Conservation (phyloP, 1,139 yeast species). For the Debaryomycetaceae sp. region DNA sequence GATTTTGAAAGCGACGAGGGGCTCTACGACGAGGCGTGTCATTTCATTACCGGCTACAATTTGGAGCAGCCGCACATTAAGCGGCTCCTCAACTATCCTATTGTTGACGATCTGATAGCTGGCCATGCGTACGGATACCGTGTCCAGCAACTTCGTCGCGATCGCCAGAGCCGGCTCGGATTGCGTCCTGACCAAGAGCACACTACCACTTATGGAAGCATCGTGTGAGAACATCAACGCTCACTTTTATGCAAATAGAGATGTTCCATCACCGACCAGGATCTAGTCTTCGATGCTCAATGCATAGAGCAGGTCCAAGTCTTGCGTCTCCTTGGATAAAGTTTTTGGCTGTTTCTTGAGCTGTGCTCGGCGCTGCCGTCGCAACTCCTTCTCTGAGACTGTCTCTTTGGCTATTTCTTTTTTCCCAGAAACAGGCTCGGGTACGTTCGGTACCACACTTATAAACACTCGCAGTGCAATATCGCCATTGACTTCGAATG, state of each 20-base stretch:
- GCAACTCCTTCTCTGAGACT: constrained; percentile 10
- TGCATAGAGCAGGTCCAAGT: constrained; percentile 32
- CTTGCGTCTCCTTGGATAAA: constrained; percentile 8
- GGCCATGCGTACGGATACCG: constrained; percentile 36
- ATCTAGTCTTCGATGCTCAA: constrained; percentile 29
- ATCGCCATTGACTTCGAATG: constrained; percentile 20
- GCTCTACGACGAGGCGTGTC: constrained; percentile 22
- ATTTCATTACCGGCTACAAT: constrained; percentile 28
- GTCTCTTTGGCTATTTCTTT: not conserved
- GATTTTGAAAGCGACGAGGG: constrained; percentile 31
- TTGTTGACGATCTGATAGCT: constrained; percentile 31
- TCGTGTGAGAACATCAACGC: constrained; percentile 7
- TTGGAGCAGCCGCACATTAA: constrained; percentile 27
- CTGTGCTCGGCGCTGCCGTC: constrained; percentile 7
- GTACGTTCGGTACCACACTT: constrained; percentile 7
- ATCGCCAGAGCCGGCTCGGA: constrained; percentile 4
- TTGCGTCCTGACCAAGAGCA: constrained; percentile 2
- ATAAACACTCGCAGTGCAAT: constrained; percentile 11
- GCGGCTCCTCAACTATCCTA: constrained; percentile 30
- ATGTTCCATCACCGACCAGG: not conserved
- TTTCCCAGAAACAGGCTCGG: constrained; percentile 1
- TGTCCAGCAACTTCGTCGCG: constrained; percentile 26
- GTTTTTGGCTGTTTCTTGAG: constrained; percentile 2
- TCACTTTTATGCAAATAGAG: not conserved
- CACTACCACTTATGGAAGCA: constrained; percentile 15